Evolutionary conservation across 345 rosid species (phyloP), one percentile per base, ranked within the genome.

Genomic region (Melastoma malabathricum): DNA sequence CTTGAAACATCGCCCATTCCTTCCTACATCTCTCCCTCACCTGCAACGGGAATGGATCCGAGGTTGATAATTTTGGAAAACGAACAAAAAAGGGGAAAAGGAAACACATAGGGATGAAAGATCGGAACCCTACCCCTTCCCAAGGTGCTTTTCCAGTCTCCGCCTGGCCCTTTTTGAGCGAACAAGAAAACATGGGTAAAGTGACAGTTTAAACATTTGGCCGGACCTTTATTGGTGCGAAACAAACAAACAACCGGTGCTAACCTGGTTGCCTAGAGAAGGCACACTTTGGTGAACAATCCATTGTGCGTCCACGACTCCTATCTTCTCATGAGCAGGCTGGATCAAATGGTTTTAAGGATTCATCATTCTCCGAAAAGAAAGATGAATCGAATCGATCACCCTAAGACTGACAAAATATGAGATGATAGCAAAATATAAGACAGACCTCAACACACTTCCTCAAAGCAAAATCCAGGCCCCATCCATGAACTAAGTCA

Each of bases 1-100:
- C 77, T 47, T 76, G 88, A 48, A 90, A 86, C 77, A 80, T 81
- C 3, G 56, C 52, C 98, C 98, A 90, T 66, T 90, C 98, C 50
- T 58, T 78, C 55, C 70, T 72, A 64, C 98, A 90, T 64, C 98
- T 78, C 60, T 78, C 82, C 63, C 89, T 79, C 59, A 86, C 97
- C 95, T 89, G 72, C 12, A 39, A 61, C 9, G 48, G 17, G 43
- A 31, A 10, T 17, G 23, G 19, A 18, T 10, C 43, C 10, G 20
- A 57, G 22, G 16, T 34, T 29, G 10, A 48, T 15, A 47, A 19
- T 15, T 1, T 18, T 16, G 12, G 15, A 14, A 18, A 6, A 18
- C 20, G 5, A 7, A 34, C 31, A 29, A n/a, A 46, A 18, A 41
- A 4, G 16, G n/a, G n/a, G n/a, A n/a, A n/a, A n/a, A 19, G 18